These are phyloP conservation scores for Dothidotthia symphoricarpi DNA, from an alignment of 2,329 filamentous ascomycete species.

Conservation along the genomic window DNA sequence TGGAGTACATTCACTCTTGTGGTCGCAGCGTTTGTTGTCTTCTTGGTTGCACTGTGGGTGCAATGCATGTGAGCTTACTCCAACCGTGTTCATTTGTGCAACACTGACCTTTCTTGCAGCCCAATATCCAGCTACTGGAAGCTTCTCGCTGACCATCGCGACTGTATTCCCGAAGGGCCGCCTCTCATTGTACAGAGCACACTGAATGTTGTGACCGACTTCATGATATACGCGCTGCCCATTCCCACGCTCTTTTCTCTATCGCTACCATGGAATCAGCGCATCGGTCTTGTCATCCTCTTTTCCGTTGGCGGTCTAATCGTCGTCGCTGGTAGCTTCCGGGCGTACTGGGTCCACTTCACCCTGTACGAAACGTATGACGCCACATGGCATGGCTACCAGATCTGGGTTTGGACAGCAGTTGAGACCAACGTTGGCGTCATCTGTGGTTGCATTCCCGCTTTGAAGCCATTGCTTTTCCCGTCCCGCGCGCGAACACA, in stretches of 20 bases:
- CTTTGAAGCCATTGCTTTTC: slow-evolving; percentile 45
- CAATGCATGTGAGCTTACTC: slow-evolving; percentile 37
- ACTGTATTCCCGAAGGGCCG: slow-evolving; percentile 49
- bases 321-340: slow-evolving; percentile 47
- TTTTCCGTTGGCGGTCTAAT: slow-evolving; percentile 48
- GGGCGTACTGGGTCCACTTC: slow-evolving; percentile 50
- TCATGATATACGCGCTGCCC: slow-evolving; percentile 48
- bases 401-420: slow-evolving; percentile 47
- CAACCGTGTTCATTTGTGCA: background rate
- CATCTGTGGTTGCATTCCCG: slow-evolving; percentile 47
- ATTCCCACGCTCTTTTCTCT: slow-evolving; percentile 50
- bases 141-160: slow-evolving; percentile 35
- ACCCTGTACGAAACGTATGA: slow-evolving; percentile 47
- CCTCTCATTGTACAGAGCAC: slow-evolving; percentile 45
- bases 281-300: slow-evolving; percentile 46
- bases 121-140: slow-evolving; percentile 49
- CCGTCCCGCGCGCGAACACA: slow-evolving; percentile 32
- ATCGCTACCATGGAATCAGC: slow-evolving; percentile 45
- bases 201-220: slow-evolving; percentile 48
- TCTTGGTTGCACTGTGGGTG: slow-evolving; percentile 40
- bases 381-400: slow-evolving; percentile 47
- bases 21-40: slow-evolving; percentile 36
- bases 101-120: slow-evolving; percentile 31
- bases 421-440: slow-evolving; percentile 47
- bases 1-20: slow-evolving; percentile 39